Evolutionary conservation across 805 yeast genomes (phyloP), one percentile per base, ranked within the genome.

Genomic region (Wickerhamiella domercqiae): DNA sequence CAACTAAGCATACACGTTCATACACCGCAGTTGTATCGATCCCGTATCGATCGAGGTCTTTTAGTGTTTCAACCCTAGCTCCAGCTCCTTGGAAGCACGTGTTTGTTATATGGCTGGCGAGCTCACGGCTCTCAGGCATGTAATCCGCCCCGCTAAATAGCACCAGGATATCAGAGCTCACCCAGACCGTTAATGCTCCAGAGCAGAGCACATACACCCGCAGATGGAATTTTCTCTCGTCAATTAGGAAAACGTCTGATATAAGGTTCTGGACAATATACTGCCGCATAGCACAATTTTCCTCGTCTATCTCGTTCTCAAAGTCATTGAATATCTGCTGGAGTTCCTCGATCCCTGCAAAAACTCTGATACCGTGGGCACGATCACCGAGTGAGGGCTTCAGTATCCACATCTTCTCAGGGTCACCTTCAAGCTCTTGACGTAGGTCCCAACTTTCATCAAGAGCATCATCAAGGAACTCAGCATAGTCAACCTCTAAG

Each of bases 311-410:
- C n/a, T 65, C 78, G 45, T 75, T 87, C 48, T 86, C 95, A 55
- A 83, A 84, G 2, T 78, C 73, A 49, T 90, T 80, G 55, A 90
- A 87, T 3, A 87, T 75, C 3, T 58, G 67, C 55, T 86, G 95
- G 35, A 90, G 62, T 49, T 84, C 90, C 6, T 75, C 81, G 25
- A 82, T 64, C 0, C 84, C 75, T 38, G 66, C 67, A 61, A 90
- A 90, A 0, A 90, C 58, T 29, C 94, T 62, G 35, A 90, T 87
- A 0, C 98, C 98, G 54, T 90, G 95, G 7, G 94, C 98, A 53
- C 87, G 77, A 53, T 90, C 98, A 51, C 93, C 79, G 95, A 90
- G 84, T 45, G 94, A 75, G 13, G 98, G 98, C 54, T 90, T 90
- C 54, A 90, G 65, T 28, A 90, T 90, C 86, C 93, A 87, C 34